Base-by-base conservation (phyloP, 192 early-diverging fungal species). In the Linnemannia hyalina region DNA sequence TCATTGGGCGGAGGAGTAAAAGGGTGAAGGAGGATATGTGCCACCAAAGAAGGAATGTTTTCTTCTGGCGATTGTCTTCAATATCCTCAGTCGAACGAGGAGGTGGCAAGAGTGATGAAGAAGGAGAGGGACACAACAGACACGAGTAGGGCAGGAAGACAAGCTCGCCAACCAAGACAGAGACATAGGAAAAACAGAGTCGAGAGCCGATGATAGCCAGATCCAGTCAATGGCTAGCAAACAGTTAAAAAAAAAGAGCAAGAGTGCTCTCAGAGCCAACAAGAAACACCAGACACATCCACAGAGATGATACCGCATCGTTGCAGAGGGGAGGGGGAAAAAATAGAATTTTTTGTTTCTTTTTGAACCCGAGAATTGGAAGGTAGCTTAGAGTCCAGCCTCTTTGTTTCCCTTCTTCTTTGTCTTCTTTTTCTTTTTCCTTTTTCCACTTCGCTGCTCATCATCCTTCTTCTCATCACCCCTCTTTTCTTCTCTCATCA, bases 181-280 rank as follows among this genome's bases (percentile, higher is more conserved):
- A 52, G 18, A 52, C 49, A 52, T 11, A 57, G 9, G 9, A 57
- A 57, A 57, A 57, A 11, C 4, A 57, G 23, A 10, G n/a, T 23
- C 55, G 60, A 65, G 60, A 65, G 60, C 60, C 60, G 60, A 29
- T 65, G 60, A 29, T 65, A 26, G 60, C 11, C 26, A 65, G 60
- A 65, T 65, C 26, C 29, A 65, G 60, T 15, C 29, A 35, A 29
- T 32, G 60, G 60, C 60, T 65, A 26, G 60, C 11, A 32, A 26
- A 65, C 11, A 65, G 60, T 4, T 11, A 13, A 29, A 32, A 29
- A 29, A 13, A 65, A 29, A 32, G 60, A 65, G 60, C n/a, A 29
- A 29, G 13, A 32, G 55, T 60, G 55, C n/a, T 26, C 55, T 32
- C 60, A 65, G 29, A 35, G 60, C n/a, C 26, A 65, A 32, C 32